Conservation (phyloP, 2,329 filamentous ascomycete species). For the Epichloe gansuensis region DNA sequence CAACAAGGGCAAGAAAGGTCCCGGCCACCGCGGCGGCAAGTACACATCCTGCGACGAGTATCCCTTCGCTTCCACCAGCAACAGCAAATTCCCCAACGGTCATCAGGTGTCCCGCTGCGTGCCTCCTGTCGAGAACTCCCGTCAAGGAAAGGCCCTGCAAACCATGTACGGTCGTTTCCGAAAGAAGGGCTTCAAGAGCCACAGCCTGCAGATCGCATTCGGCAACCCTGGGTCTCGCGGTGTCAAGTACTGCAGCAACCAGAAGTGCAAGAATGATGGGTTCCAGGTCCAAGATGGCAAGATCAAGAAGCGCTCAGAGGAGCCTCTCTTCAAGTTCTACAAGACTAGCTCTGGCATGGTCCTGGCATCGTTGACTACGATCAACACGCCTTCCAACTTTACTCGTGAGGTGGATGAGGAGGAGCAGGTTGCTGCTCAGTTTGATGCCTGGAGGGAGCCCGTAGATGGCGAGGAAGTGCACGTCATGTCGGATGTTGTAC, state of each 20-base stretch:
- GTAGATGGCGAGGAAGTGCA: slow-evolving; percentile 3
- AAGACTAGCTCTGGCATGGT: slow-evolving; percentile 9
- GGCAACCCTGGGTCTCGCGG: slow-evolving; percentile 8
- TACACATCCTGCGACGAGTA: slow-evolving; percentile 10
- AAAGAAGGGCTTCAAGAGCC: not conserved
- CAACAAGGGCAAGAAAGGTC: slow-evolving; percentile 4
- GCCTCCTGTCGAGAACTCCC: slow-evolving; percentile 6
- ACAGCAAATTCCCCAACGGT: slow-evolving; percentile 5
- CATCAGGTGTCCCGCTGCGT: slow-evolving; percentile 12
- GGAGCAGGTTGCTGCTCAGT: slow-evolving; percentile 4
- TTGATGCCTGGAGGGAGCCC: slow-evolving; percentile 7
- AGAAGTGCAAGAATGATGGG: slow-evolving; percentile 11
- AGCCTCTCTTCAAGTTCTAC: slow-evolving; percentile 10
- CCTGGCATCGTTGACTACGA: slow-evolving; percentile 5
- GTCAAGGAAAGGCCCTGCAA: slow-evolving; percentile 5
- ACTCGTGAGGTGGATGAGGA: slow-evolving; percentile 7
- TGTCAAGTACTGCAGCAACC: slow-evolving; percentile 10
- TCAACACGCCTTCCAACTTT: slow-evolving; percentile 7
- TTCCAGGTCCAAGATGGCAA: slow-evolving; percentile 9
- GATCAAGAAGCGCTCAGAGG: slow-evolving; percentile 6
- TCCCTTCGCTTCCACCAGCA: slow-evolving; percentile 9
- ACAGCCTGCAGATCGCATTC: slow-evolving; percentile 2
- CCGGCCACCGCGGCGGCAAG: slow-evolving; percentile 7
- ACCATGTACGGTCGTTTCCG: not conserved
- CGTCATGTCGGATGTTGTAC: slow-evolving; percentile 8